Evolutionary conservation across 1,139 yeast species (phyloP).

Genomic region (Sugiyamaella pinicola): DNA sequence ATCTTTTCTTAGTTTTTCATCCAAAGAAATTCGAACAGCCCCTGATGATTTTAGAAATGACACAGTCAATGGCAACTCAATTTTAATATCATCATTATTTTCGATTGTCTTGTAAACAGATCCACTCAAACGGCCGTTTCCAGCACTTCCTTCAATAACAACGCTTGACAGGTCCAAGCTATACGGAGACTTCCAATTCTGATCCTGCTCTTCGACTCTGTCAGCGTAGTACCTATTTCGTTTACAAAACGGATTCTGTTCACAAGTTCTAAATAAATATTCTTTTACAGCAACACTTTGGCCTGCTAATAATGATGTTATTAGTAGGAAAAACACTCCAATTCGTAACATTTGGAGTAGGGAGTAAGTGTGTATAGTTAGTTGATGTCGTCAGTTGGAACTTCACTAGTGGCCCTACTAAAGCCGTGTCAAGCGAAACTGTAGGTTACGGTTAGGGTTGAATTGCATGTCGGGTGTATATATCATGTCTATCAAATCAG

Average conservation of each 20-base stretch:
- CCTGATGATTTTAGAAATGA: constrained; percentile 54
- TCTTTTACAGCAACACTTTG: constrained; percentile 56
- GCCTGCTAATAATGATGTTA: constrained; percentile 4
- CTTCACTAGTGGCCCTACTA: too few species aligned
- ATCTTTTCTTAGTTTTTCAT: constrained; percentile 55
- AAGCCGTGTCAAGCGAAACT: too few species aligned
- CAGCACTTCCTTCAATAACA: constrained; percentile 35
- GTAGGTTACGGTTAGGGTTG: too few species aligned
- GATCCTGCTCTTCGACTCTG: constrained; percentile 42
- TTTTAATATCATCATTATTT: constrained; percentile 32
- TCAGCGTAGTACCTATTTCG: constrained; percentile 75
- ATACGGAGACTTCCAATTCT: constrained; percentile 53
- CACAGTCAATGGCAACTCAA: constrained; percentile 58
- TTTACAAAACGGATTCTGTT: constrained; percentile 80
- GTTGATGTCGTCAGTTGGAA: too few species aligned
- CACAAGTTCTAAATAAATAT: constrained; percentile 77
- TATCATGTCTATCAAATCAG: too few species aligned
- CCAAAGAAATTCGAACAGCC: constrained; percentile 60
- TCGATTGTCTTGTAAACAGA: constrained; percentile 16
- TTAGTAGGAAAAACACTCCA: constrained; percentile 8
- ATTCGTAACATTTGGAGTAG: constrained; percentile 14
- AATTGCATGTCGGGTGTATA: too few species aligned
- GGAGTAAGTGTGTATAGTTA: too few species aligned
- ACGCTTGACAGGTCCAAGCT: constrained; percentile 51
- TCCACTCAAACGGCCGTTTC: constrained; percentile 21